These are phyloP conservation scores for Echium plantagineum DNA, from an alignment of 257 asterid species.

Conservation along the genomic window DNA sequence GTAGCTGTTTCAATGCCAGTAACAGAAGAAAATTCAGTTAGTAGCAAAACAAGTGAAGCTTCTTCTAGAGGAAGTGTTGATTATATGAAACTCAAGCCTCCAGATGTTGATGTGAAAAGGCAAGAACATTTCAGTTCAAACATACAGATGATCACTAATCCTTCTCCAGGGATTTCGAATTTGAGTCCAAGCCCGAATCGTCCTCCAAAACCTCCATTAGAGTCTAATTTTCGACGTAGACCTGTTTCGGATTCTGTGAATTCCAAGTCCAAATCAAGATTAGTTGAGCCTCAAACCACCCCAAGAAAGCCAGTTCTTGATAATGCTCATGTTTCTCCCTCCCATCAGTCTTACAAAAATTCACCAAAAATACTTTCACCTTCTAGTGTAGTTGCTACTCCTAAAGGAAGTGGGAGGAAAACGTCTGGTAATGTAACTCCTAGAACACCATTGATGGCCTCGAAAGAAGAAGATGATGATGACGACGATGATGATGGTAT, in stretches of 20 bases:
- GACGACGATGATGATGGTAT: slow-evolving; percentile 30
- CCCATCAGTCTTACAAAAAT: slow-evolving; percentile 17
- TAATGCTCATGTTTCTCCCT: slow-evolving; percentile 6
- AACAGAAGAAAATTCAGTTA: background rate
- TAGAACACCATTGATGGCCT: slow-evolving; percentile 48
- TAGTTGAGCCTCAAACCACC: slow-evolving; percentile 44
- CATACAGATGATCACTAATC: slow-evolving; percentile 5
- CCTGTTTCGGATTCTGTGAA: slow-evolving; percentile 17
- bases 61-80: background rate
- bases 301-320: slow-evolving; percentile 18
- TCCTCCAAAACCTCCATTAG: slow-evolving; percentile 27
- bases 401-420: slow-evolving; percentile 6
- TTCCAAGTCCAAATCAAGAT: slow-evolving; percentile 52
- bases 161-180: slow-evolving; percentile 18
- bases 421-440: slow-evolving; percentile 47
- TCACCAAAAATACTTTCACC: slow-evolving; percentile 26
- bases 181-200: slow-evolving; percentile 8
- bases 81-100: slow-evolving; percentile 1
- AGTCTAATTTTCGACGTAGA: slow-evolving; percentile 21
- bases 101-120: slow-evolving; percentile 14
- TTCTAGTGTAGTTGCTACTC: slow-evolving; percentile 13
- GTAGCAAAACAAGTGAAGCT: slow-evolving; percentile 5
- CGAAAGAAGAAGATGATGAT: slow-evolving; percentile 26
- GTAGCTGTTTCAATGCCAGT: slow-evolving; percentile 4
- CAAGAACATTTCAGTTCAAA: background rate